Conservation (phyloP, 228 moss, liverwort and hornwort species). For the Sphagnum fallax region DNA sequence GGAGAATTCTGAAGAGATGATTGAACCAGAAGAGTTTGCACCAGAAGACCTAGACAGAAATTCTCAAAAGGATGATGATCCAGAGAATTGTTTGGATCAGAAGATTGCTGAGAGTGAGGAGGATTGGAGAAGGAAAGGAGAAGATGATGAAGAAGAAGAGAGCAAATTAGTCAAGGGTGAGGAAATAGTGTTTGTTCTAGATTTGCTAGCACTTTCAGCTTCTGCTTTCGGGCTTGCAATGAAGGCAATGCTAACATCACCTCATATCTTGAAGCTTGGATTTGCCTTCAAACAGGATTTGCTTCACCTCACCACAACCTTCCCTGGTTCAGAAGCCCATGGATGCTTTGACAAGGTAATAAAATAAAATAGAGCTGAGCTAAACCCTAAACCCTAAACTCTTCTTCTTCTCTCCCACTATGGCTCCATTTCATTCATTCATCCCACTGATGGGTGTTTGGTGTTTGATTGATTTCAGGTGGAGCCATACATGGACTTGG, state of each 20-base stretch:
- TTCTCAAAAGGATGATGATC: conserved; percentile 6
- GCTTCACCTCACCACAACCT: conserved; percentile 67
- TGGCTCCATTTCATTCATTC: neutral
- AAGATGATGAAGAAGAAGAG: conserved; percentile 19
- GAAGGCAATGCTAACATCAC: conserved; percentile 65
- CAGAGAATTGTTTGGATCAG: conserved; percentile 15
- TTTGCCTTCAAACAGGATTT: conserved; percentile 91
- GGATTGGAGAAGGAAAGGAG: neutral
- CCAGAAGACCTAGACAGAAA: conserved; percentile 1
- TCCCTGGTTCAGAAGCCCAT: conserved; percentile 57
- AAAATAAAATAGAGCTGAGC: too few relatives aligned
- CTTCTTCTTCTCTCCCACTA: neutral
- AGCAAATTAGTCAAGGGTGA: conserved; percentile 16
- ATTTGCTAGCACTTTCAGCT: conserved; percentile 63
- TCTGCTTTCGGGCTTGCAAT: conserved; percentile 49
- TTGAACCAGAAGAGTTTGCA: neutral
- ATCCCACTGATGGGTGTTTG: too few relatives aligned
- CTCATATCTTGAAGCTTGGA: conserved; percentile 73
- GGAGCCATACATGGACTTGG: conserved; percentile 90
- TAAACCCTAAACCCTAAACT: too few relatives aligned
- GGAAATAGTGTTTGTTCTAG: conserved; percentile 80
- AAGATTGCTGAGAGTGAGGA: conserved; percentile 28
- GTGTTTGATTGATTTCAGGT: conserved; percentile 34
- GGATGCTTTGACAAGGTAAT: conserved; percentile 92
- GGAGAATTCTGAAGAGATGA: neutral